phyloP scores from a whole-genome alignment of 1,284 basidiomycete species.

The Tetrapyrgos nigripes region DNA sequence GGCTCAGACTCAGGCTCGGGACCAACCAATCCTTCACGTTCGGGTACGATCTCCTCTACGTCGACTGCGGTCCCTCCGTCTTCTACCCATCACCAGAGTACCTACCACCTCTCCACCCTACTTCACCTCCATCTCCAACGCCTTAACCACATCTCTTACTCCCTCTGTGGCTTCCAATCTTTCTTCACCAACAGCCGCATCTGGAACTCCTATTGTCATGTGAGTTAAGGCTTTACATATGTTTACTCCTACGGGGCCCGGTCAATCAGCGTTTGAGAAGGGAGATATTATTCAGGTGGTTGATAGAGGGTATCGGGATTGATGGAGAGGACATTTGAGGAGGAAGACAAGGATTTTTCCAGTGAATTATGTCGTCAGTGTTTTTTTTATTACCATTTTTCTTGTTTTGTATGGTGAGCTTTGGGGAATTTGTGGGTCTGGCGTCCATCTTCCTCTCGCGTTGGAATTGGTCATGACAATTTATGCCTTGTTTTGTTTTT shows the following conservation, averaged over 20 bases:
- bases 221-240: conserved; percentile 92
- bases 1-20: background rate
- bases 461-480: too few relatives aligned
- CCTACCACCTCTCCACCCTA: conserved; percentile 47
- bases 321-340: conserved; percentile 96
- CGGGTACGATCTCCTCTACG: background rate
- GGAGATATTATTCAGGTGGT: conserved; percentile 97
- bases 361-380: conserved; percentile 91
- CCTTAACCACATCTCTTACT: conserved; percentile 26
- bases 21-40: background rate
- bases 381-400: conserved; percentile 8
- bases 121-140: conserved; percentile 45
- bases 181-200: conserved; percentile 27
- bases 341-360: conserved; percentile 98
- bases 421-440: too few relatives aligned
- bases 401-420: too few relatives aligned
- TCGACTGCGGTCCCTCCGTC: background rate
- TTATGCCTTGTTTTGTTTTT: too few relatives aligned
- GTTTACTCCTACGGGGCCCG: conserved; percentile 89
- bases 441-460: too few relatives aligned
- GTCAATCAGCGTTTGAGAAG: conserved; percentile 91
- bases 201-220: conserved; percentile 61
- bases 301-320: conserved; percentile 95
- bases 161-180: conserved; percentile 20
- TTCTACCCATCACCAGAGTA: conserved; percentile 38